phyloP scores from a whole-genome alignment of 225 moss, liverwort and hornwort species.

The Bryum argenteum region DNA sequence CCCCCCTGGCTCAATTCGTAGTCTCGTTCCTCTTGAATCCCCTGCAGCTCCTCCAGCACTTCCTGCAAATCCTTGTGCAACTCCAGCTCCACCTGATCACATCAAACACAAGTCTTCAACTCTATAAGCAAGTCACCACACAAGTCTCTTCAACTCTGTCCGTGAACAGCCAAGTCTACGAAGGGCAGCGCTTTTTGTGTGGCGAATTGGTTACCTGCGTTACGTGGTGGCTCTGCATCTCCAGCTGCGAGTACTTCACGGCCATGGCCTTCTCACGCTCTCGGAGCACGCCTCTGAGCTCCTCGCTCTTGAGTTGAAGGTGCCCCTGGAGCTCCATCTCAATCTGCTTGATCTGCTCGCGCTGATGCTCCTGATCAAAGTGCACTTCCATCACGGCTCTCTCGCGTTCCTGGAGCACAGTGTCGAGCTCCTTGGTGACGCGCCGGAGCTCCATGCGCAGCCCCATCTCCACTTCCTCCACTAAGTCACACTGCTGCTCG shows the following conservation, averaged over 20 bases:
- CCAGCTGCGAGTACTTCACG: slow-evolving; percentile 41
- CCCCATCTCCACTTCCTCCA: slow-evolving; percentile 44
- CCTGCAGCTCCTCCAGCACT: slow-evolving; percentile 50
- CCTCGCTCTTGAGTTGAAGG: slow-evolving; percentile 34
- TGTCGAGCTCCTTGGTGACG: slow-evolving; percentile 34
- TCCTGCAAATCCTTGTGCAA: slow-evolving; percentile 47
- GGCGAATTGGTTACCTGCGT: slow-evolving; percentile 10
- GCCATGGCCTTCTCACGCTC: slow-evolving; percentile 35
- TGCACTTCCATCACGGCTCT: slow-evolving; percentile 34
- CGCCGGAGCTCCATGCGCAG: slow-evolving; percentile 43
- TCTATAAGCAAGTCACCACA: too few species aligned
- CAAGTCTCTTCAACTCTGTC: not conserved
- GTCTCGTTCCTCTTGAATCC: slow-evolving; percentile 46
- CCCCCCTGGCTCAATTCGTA: slow-evolving; percentile 38
- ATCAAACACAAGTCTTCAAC: not conserved
- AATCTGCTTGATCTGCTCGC: slow-evolving; percentile 43
- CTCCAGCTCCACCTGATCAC: slow-evolving; percentile 45
- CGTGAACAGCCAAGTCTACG: too few species aligned
- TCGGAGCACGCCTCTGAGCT: slow-evolving; percentile 33
- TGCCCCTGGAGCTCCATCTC: slow-evolving; percentile 37
- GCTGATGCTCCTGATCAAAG: slow-evolving; percentile 39
- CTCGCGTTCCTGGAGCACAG: slow-evolving; percentile 23
- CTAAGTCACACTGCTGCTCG: slow-evolving; percentile 44
- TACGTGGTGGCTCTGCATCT: slow-evolving; percentile 26
- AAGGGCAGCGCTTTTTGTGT: not conserved